Conservation (phyloP, 805 yeast genomes). For the Ogataea corticis region DNA sequence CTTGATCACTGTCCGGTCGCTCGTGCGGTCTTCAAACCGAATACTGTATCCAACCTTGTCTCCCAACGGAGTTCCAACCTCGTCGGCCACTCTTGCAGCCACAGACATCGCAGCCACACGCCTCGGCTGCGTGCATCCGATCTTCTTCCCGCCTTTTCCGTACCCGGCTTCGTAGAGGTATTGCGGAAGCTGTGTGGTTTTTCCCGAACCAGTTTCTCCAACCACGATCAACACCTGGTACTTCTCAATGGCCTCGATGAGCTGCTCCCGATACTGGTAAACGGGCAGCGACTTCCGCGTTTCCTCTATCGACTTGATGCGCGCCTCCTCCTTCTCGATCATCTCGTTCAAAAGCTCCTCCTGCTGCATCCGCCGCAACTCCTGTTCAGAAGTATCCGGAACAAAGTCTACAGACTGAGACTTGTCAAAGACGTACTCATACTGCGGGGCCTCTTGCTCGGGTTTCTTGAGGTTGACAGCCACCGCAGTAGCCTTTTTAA, state of each 20-base stretch:
- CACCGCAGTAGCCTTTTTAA: slow-evolving; percentile 40
- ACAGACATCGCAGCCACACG: slow-evolving; percentile 93
- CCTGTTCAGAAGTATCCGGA: slow-evolving; percentile 38
- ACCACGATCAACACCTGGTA: slow-evolving; percentile 80
- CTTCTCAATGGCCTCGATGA: slow-evolving; percentile 57
- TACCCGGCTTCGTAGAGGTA: slow-evolving; percentile 83
- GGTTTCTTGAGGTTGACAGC: slow-evolving; percentile 14
- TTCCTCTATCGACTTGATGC: slow-evolving; percentile 43
- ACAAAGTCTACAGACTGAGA: slow-evolving; percentile 60
- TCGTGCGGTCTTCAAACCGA: slow-evolving; percentile 80
- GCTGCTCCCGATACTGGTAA: slow-evolving; percentile 56
- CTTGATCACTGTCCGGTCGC: slow-evolving; percentile 68
- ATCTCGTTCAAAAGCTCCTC: slow-evolving; percentile 21
- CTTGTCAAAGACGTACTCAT: slow-evolving; percentile 76
- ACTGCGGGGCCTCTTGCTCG: slow-evolving; percentile 42
- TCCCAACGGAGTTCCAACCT: slow-evolving; percentile 79
- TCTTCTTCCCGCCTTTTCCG: slow-evolving; percentile 50
- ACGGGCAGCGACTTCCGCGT: slow-evolving; percentile 76
- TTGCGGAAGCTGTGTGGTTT: slow-evolving; percentile 92
- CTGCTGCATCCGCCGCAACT: slow-evolving; percentile 30
- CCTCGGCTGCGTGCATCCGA: slow-evolving; percentile 93
- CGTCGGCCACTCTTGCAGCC: slow-evolving; percentile 89
- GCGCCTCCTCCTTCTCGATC: slow-evolving; percentile 37
- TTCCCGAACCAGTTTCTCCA: slow-evolving; percentile 97
- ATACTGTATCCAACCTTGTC: slow-evolving; percentile 85